Evolutionary conservation across 2,329 filamentous ascomycete genomes (phyloP).

Genomic region (Biscogniauxia sp.): DNA sequence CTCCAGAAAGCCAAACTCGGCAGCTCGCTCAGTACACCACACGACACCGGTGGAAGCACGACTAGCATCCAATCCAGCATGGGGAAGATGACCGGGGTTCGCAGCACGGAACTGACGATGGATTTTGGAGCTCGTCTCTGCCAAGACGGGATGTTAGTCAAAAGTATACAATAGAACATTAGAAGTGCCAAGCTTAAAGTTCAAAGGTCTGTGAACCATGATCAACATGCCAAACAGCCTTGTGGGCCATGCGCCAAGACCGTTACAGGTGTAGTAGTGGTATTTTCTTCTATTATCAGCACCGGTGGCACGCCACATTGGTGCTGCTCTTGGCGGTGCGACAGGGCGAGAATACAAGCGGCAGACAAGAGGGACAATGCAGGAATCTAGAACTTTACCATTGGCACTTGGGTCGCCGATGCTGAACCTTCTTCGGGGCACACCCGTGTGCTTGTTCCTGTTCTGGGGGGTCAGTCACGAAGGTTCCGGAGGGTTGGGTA

Average conservation of each 20-base stretch:
- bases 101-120: conserved; percentile 87
- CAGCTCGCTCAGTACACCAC: conserved; percentile 85
- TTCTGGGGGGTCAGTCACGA: conserved; percentile 1
- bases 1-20: conserved; percentile 84
- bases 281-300: conserved; percentile 1
- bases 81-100: conserved; percentile 86
- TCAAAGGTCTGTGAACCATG: not conserved
- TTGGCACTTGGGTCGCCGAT: conserved; percentile 54
- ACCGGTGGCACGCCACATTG: conserved; percentile 6
- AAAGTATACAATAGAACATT: conserved; percentile 6
- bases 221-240: conserved; percentile 10
- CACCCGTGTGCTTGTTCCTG: conserved; percentile 60
- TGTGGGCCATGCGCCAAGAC: conserved; percentile 30
- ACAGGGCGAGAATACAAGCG: conserved; percentile 10
- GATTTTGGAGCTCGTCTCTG: conserved; percentile 79
- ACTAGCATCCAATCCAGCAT: conserved; percentile 85
- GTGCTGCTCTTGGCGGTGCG: conserved; percentile 24
- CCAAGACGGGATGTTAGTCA: conserved; percentile 27
- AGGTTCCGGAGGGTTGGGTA: not conserved
- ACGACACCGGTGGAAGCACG: conserved; percentile 91
- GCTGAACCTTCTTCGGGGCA: conserved; percentile 60
- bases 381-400: conserved; percentile 41
- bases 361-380: conserved; percentile 5
- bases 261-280: conserved; percentile 15
- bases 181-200: not conserved